Base-by-base conservation (phyloP, 148 eudicot genomes). In the Chenopodium berlandieri region DNA sequence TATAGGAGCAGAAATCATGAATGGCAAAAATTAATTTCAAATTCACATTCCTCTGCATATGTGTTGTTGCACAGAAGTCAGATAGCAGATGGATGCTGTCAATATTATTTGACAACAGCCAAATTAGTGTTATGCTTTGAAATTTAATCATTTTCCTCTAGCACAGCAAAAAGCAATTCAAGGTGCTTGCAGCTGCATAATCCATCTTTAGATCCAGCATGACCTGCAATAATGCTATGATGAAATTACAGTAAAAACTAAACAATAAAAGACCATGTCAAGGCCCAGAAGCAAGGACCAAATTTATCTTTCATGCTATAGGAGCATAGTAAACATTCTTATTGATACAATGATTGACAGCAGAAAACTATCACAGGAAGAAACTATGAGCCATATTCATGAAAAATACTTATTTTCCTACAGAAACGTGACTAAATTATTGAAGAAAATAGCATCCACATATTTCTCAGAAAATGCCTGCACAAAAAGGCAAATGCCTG, bases 31-130 rank as follows among this genome's bases (percentile, higher is more conserved):
- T 30, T 14, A 19, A 22, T 23, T 13, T 23, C 22, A 37, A 78
- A 22, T 52, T 79, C 73, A 48, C 75, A 79, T 50, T 69, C 12
- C 14, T 7, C 22, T 32, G 67, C 60, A n/a, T 78, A n/a, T 78
- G 30, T 16, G 62, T 9, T 30, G 27, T 67, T 44, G 30, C 4
- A 48, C 58, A 64, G 47, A 56, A 30, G 10, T 27, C 73, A 27
- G 66, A 23, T 27, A 27, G 13, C 8, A 27, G 22, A 65, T 48
- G 48, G 17, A 68, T 68, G 66, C 11, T 31, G 20, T 79, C 70
- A 10, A 30, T 2, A 75, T 56, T 13, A 76, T 9, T 22, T n/a
- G 19, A 20, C 54, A 76, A 1, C 48, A 62, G 54, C 48, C 78
- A 58, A 47, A 3, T 56, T 56, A 17, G 17, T 56, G 34, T 22